phyloP scores from a whole-genome alignment of 768 basidiomycete species.

The Boletales sp. region DNA sequence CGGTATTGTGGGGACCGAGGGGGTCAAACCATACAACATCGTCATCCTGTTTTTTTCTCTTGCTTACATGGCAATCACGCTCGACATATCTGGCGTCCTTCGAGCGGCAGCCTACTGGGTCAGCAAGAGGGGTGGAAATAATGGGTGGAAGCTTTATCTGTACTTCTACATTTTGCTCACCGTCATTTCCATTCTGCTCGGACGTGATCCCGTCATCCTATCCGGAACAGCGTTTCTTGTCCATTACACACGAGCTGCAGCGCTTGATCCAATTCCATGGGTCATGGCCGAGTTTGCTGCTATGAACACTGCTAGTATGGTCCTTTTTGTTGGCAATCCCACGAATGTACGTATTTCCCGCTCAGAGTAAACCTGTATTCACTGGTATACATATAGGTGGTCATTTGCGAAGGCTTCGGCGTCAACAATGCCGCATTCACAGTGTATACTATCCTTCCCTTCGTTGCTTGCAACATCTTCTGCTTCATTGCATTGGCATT shows the following conservation, averaged over 20 bases:
- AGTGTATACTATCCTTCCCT: constrained; percentile 80
- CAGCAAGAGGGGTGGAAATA: no score
- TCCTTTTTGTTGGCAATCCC: constrained; percentile 82
- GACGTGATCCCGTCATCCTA: constrained; percentile 92
- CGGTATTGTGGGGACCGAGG: no score
- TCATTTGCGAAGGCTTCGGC: constrained; percentile 82
- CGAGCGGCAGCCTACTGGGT: no score
- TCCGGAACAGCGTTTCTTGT: constrained; percentile 88
- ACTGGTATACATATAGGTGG: constrained; percentile 36
- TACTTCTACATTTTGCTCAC: no score
- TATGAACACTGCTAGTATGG: constrained; percentile 75
- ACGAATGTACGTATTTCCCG: constrained; percentile 56
- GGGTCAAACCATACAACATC: no score
- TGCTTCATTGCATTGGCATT: constrained; percentile 57
- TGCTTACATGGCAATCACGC: no score
- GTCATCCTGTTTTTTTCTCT: no score
- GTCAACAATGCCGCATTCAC: constrained; percentile 78
- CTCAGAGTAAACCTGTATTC: background rate
- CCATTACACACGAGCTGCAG: constrained; percentile 70
- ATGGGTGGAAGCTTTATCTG: no score
- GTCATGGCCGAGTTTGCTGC: constrained; percentile 74
- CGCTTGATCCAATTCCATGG: constrained; percentile 57
- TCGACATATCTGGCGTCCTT: no score
- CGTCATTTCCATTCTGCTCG: constrained; percentile 71
- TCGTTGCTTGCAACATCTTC: constrained; percentile 61